Conservation (phyloP, 2,329 filamentous ascomycete genomes). For the Fonsecaea pugnacius region DNA sequence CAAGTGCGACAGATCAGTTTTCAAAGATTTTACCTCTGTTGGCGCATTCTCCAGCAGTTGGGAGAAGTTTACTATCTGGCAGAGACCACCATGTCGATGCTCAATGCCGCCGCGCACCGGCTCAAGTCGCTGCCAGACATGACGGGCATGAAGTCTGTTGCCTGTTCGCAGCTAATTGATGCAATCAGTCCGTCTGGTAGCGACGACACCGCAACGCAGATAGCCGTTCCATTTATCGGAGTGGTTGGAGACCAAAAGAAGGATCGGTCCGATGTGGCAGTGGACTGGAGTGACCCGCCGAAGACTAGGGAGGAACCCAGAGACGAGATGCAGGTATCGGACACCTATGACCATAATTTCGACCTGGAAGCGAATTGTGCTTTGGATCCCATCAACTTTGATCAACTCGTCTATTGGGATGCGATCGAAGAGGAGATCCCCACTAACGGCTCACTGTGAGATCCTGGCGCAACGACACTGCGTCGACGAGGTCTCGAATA, state of each 20-base stretch:
- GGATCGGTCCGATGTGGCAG: not conserved
- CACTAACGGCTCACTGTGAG: not conserved
- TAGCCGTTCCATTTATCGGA: constrained; percentile 14
- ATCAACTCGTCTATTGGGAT: constrained; percentile 19
- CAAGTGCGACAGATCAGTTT: constrained; percentile 23
- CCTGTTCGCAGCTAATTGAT: constrained; percentile 5
- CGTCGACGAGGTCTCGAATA: not conserved
- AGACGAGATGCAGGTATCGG: not conserved
- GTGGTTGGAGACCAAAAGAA: constrained; percentile 19
- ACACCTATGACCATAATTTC: not conserved
- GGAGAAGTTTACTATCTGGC: constrained; percentile 23
- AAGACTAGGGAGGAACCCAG: not conserved
- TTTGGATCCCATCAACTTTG: constrained; percentile 5
- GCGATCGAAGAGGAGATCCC: constrained; percentile 4
- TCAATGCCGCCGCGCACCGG: constrained; percentile 25
- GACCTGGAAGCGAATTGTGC: constrained; percentile 1
- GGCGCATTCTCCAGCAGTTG: constrained; percentile 29
- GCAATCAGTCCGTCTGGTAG: not conserved
- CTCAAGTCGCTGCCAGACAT: constrained; percentile 19
- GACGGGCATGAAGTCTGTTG: not conserved
- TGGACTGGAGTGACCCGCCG: not conserved
- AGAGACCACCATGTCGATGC: constrained; percentile 25
- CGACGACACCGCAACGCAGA: not conserved
- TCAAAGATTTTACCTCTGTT: constrained; percentile 32
- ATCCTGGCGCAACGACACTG: not conserved